A percentile compares a stretch with the other conserved stretches of the same genome.
Conservation (phyloP, 2,329 filamentous ascomycete genomes). For the Trichoderma atrobrunneum region DNA sequence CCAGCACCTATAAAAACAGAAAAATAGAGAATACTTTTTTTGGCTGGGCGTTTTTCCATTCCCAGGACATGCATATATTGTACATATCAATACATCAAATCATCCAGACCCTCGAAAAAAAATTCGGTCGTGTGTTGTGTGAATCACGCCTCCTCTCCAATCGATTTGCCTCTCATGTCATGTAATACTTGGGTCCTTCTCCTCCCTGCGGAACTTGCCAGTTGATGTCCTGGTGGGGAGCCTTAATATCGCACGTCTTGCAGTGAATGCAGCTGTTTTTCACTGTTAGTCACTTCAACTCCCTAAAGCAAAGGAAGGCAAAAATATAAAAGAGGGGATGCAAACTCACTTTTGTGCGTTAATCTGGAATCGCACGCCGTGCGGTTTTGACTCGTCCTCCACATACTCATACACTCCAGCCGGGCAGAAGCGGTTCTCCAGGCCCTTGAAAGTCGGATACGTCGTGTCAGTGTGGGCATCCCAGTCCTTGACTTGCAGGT, state of each 20-base stretch:
- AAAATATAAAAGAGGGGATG: not conserved
- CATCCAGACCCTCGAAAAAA: not conserved
- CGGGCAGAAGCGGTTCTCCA: slow-evolving; percentile 96
- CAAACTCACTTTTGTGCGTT: slow-evolving; percentile 88
- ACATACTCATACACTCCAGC: slow-evolving; percentile 98
- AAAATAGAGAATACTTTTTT: not conserved
- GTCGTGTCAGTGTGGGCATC: slow-evolving; percentile 80
- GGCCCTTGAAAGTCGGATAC: slow-evolving; percentile 83
- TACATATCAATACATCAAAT: slow-evolving; percentile 2
- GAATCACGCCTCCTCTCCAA: not conserved
- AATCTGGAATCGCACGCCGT: slow-evolving; percentile 95
- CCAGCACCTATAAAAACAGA: not conserved
- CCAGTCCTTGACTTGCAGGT: slow-evolving; percentile 94
- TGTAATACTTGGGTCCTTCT: slow-evolving; percentile 70
- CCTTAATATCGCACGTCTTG: slow-evolving; percentile 99
- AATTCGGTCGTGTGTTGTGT: not conserved
- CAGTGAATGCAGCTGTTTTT: slow-evolving; percentile 85
- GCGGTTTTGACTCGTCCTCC: slow-evolving; percentile 80
- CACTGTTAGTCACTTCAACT: not conserved
- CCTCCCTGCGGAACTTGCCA: slow-evolving; percentile 94
- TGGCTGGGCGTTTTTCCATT: not conserved
- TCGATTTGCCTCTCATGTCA: slow-evolving; percentile 45
- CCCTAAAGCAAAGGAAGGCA: not conserved
- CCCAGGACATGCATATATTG: not conserved
- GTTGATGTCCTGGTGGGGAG: slow-evolving; percentile 93